These are phyloP conservation scores for Pyrenophora seminiperda DNA, from an alignment of 2,329 filamentous ascomycete genomes.

Conservation along the genomic window DNA sequence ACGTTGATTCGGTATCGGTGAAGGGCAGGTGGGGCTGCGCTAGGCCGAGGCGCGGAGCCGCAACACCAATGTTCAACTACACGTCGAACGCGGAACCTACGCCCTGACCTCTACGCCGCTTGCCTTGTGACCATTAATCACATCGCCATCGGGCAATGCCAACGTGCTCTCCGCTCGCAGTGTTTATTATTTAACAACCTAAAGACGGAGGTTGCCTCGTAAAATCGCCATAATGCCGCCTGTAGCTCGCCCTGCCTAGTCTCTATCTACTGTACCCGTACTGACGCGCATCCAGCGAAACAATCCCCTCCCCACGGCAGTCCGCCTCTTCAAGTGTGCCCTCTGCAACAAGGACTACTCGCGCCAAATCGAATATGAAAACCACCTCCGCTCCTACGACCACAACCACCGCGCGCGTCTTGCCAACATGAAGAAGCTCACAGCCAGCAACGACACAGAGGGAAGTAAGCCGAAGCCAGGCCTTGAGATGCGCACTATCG, in stretches of 20 bases:
- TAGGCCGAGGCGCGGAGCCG: constrained; percentile 24
- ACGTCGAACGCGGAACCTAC: constrained; percentile 1
- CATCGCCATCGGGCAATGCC: background rate
- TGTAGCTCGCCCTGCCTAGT: constrained; percentile 3
- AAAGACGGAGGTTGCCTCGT: background rate
- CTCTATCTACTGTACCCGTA: constrained; percentile 47
- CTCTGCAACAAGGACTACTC: constrained; percentile 92
- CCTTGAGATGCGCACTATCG: constrained; percentile 34
- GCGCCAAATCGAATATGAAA: constrained; percentile 94
- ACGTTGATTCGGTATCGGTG: constrained; percentile 39
- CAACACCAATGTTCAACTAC: constrained; percentile 15
- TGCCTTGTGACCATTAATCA: background rate
- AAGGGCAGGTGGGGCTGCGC: constrained; percentile 15
- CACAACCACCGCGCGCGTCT: constrained; percentile 79
- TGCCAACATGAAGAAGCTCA: constrained; percentile 79
- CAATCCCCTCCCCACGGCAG: constrained; percentile 51
- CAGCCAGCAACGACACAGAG: constrained; percentile 35
- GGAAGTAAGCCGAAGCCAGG: constrained; percentile 26
- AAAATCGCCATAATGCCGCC: constrained; percentile 23
- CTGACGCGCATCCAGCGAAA: constrained; percentile 43
- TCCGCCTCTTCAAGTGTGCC: constrained; percentile 55
- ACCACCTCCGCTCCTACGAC: constrained; percentile 91
- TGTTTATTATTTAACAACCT: background rate
- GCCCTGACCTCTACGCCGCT: no score
- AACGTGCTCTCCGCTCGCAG: no score